Evolutionary conservation across 495 filamentous ascomycete species (phyloP), one percentile per base, ranked within the genome.

Genomic region (Pseudomonodictys pantanalensis): DNA sequence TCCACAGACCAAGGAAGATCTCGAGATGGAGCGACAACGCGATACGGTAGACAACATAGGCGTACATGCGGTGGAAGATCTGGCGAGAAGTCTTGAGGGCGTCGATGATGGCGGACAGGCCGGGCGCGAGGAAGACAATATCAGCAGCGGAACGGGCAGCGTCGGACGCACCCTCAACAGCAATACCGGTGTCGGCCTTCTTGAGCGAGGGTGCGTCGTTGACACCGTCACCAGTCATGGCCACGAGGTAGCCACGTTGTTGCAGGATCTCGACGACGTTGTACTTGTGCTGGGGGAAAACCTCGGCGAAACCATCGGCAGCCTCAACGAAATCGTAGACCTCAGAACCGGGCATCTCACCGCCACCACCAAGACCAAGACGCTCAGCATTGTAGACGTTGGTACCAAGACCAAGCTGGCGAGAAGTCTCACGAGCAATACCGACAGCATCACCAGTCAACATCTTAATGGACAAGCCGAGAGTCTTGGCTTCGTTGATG

Each of bases 161-260:
- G 77, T 95, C 91, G 20, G 91, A 93, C 52, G 91, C 83, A 77
- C 91, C 91, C 78, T 95, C 90, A 64, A 96, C 91, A 65, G 91
- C 91, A 78, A 96, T 95, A 77, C 90, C 86, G 71, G 86, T 88
- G 77, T 97, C 92, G 18, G 92, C 92, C 78, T 95, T 96, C 80
- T 97, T 97, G 52, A 97, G 79, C 33, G 91, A 96, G 29, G 92
- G 92, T 47, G 92, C 92, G 76, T 97, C 92, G 75, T 97, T 97
- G 72, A 97, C 92, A 82, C 92, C 92, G 69, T 97, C 92, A 77
- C 92, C 92, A 75, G 92, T 97, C 92, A 97, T 97, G 67, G 92
- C 92, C 74, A 95, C 92, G 38, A 96, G 80, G 80, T 95, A 92
- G 66, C 92, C 92, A 80, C 92, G 89, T 76, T 96, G 89, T 76